Evolutionary conservation across 2,329 filamentous ascomycete species (phyloP).

Genomic region (Didymella sp.): DNA sequence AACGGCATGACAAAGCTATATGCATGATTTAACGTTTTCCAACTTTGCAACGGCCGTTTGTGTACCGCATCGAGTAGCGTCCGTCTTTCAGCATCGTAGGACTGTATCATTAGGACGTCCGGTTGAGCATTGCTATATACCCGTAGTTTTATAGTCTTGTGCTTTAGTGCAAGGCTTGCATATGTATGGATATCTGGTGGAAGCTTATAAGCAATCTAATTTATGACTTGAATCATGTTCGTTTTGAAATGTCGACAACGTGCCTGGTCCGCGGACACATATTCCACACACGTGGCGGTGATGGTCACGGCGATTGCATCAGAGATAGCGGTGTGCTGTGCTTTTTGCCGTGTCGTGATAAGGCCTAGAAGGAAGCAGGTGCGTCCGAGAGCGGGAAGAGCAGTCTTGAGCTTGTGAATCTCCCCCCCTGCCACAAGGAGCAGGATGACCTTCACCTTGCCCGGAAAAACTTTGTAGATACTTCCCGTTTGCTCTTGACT

Average conservation of each 20-base stretch:
- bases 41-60: conserved; percentile 10
- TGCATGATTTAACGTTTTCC: conserved; percentile 23
- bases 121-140: conserved; percentile 51
- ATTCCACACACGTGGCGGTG: conserved; percentile 25
- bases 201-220: conserved; percentile 18
- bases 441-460: conserved; percentile 8
- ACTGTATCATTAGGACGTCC: conserved; percentile 31
- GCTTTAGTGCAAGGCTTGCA: conserved; percentile 22
- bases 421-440: conserved; percentile 6
- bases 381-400: conserved; percentile 23
- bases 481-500: not conserved
- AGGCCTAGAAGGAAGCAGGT: conserved; percentile 20
- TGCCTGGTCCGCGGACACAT: conserved; percentile 2
- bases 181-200: conserved; percentile 21
- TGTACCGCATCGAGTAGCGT: conserved; percentile 9
- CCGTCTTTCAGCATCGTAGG: conserved; percentile 7
- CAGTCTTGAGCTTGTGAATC: conserved; percentile 11
- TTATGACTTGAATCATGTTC: conserved; percentile 1
- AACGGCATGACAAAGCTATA: conserved; percentile 41
- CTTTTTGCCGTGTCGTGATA: conserved; percentile 24
- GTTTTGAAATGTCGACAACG: not conserved
- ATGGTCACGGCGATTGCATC: conserved; percentile 20
- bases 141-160: conserved; percentile 43
- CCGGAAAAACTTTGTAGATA: conserved; percentile 3
- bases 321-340: conserved; percentile 34